Conservation (phyloP, 768 basidiomycete species). For the Grammothele lineata region DNA sequence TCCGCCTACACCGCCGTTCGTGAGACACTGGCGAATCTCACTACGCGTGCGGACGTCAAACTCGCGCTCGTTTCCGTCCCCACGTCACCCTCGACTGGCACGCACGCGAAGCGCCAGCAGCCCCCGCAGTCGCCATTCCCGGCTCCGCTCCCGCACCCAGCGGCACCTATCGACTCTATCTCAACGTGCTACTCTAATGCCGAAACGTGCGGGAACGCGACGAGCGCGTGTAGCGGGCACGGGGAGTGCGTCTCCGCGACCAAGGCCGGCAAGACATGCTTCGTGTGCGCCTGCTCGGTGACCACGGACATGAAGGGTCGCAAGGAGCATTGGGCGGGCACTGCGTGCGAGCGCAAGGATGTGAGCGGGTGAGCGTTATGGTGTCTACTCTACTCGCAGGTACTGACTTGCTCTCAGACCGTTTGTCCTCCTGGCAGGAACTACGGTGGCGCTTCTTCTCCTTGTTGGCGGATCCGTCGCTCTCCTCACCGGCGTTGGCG, state of each 20-base stretch:
- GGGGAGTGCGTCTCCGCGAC: constrained; percentile 61
- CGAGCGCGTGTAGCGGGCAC: constrained; percentile 63
- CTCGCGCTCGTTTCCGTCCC: constrained; percentile 53
- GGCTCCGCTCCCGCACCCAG: constrained; percentile 34
- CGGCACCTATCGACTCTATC: constrained; percentile 50
- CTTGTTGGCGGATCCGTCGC: constrained; percentile 64
- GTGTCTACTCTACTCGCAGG: neutral
- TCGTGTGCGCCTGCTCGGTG: constrained; percentile 39
- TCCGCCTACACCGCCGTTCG: constrained; percentile 43
- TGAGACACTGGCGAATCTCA: constrained; percentile 40
- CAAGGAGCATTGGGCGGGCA: constrained; percentile 69
- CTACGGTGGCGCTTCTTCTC: constrained; percentile 57
- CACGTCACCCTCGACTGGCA: constrained; percentile 29
- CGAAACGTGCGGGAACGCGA: constrained; percentile 56
- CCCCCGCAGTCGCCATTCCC: constrained; percentile 12
- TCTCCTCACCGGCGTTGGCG: constrained; percentile 60
- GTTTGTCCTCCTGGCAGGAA: constrained; percentile 72
- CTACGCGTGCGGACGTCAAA: constrained; percentile 37
- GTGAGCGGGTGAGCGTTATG: constrained; percentile 65
- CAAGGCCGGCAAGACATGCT: constrained; percentile 54
- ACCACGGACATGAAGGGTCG: constrained; percentile 52
- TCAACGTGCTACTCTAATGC: constrained; percentile 58
- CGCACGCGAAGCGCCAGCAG: constrained; percentile 20
- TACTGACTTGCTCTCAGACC: constrained; percentile 39
- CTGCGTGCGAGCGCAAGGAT: constrained; percentile 73